Conservation (phyloP, 495 filamentous ascomycete species). For the Umbilicaria muhlenbergii region DNA sequence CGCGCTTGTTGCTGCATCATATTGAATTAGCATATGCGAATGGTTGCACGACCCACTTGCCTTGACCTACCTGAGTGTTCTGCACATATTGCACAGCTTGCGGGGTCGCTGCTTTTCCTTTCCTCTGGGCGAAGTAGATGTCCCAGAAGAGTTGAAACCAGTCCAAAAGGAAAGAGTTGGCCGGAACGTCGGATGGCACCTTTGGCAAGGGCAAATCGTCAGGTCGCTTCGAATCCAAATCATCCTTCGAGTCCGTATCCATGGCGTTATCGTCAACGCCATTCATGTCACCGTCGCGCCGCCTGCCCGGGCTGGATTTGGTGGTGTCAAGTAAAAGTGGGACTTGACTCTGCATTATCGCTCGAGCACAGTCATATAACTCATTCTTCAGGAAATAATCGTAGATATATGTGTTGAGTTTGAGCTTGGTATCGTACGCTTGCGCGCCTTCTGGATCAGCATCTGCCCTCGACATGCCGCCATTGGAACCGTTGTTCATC, state of each 20-base stretch:
- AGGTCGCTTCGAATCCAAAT: conserved; percentile 52
- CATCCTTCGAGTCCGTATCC: conserved; percentile 72
- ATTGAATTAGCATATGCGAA: conserved; percentile 15
- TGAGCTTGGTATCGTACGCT: conserved; percentile 37
- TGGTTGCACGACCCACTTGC: conserved; percentile 2
- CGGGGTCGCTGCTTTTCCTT: conserved; percentile 33
- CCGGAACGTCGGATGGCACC: conserved; percentile 41
- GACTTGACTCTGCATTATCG: conserved; percentile 48
- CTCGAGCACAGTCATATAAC: conserved; percentile 65
- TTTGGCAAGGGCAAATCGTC: conserved; percentile 66
- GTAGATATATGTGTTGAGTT: conserved; percentile 92
- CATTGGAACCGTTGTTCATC: conserved; percentile 50
- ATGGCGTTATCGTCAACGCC: conserved; percentile 66
- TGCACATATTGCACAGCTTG: conserved; percentile 54
- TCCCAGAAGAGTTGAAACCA: conserved; percentile 98
- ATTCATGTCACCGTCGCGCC: conserved; percentile 53
- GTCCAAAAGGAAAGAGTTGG: conserved; percentile 73
- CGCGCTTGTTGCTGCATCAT: conserved; percentile 47
- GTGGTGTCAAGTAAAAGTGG: conserved; percentile 30
- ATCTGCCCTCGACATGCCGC: conserved; percentile 29
- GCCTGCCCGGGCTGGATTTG: conserved; percentile 39
- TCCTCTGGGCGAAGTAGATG: conserved; percentile 65
- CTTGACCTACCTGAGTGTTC: conserved; percentile 57
- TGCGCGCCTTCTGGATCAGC: conserved; percentile 22
- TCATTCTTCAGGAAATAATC: conserved; percentile 81